Base-by-base conservation (phyloP, 441 rosid genomes). In the Isatis lusitanica region DNA sequence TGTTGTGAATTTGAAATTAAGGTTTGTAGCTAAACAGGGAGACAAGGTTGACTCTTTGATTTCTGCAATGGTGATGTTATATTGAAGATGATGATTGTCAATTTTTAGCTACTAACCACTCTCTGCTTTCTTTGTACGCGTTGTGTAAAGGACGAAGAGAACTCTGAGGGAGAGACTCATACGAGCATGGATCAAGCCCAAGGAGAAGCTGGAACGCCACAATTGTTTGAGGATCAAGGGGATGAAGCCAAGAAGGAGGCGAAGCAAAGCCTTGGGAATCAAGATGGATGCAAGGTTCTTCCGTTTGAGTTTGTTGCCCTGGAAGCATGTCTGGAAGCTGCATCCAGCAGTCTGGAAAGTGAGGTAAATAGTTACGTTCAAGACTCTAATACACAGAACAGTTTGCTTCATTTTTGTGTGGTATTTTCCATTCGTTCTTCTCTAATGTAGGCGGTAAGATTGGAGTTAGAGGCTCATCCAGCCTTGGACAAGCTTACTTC, bases 281-380 rank as follows among this genome's bases (percentile, higher is more conserved):
- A 74, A 48, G 88, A 90, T 75, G 91, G 94, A 28, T 75, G 84
- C 3, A 90, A 83, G 78, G 81, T 87, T 81, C 90, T 88, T 75
- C 98, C 97, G 0, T 93, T 90, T 74, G 97, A 93, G 81, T 93
- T 91, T 75, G 87, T 89, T 71, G 96, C 94, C 9, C 67, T 90
- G 77, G 97, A 93, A 81, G 90, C 97, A 11, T 88, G 94, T 78
- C 94, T 93, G 76, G 97, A 93, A 85, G 89, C 93, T 80, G 90
- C 94, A 52, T 91, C 94, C 61, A 81, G 90, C 81, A 89, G 94
- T 88, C 79, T 91, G 67, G 97, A 93, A 75, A 84, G 72, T 76
- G 98, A 91, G 84, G 98, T 88, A 64, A 76, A 7, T 48, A 36
- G 46, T 78, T 62, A 11, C 62, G 17, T 17, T 16, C 35, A 40